Evolutionary conservation across 352 stramenopile genomes (phyloP).

Genomic region (Pythium folliculosum): DNA sequence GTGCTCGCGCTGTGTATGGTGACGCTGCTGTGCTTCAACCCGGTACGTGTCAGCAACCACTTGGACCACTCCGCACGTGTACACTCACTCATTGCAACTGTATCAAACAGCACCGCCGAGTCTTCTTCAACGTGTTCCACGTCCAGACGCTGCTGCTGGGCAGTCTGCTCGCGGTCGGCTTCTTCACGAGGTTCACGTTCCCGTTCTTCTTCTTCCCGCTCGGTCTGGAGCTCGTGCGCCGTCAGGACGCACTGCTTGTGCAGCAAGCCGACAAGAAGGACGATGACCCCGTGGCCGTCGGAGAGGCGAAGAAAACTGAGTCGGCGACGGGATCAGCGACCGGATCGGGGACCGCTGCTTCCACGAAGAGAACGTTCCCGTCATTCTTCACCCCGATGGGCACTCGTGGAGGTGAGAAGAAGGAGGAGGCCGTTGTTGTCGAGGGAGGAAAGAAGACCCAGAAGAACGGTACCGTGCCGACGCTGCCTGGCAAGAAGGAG

Average conservation of each 20-base stretch:
- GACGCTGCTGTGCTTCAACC: constrained; percentile 49
- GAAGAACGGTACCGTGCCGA: not conserved
- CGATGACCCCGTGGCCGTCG: not conserved
- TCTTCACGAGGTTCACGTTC: constrained; percentile 87
- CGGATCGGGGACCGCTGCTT: too few species aligned
- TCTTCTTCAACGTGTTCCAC: constrained; percentile 37
- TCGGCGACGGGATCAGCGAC: too few species aligned
- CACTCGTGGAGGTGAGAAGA: not conserved
- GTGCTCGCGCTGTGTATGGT: constrained; percentile 60
- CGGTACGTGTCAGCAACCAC: too few species aligned
- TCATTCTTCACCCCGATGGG: too few species aligned
- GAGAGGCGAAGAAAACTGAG: too few species aligned
- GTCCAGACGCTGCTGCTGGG: constrained; percentile 65
- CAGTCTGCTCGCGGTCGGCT: constrained; percentile 58
- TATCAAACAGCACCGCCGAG: constrained; percentile 54
- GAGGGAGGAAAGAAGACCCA: not conserved
- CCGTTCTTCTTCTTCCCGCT: constrained; percentile 79
- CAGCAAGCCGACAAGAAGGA: constrained; percentile 33
- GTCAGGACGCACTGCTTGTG: constrained; percentile 45
- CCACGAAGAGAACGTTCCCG: too few species aligned
- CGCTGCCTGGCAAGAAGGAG: not conserved
- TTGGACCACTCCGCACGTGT: too few species aligned
- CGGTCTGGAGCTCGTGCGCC: constrained; percentile 60
- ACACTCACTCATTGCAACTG: too few species aligned
- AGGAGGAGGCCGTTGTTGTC: not conserved